A percentile compares a stretch with the other conserved stretches of the same genome.
Conservation (phyloP, 116 monocot genomes). For the Cymodocea nodosa region DNA sequence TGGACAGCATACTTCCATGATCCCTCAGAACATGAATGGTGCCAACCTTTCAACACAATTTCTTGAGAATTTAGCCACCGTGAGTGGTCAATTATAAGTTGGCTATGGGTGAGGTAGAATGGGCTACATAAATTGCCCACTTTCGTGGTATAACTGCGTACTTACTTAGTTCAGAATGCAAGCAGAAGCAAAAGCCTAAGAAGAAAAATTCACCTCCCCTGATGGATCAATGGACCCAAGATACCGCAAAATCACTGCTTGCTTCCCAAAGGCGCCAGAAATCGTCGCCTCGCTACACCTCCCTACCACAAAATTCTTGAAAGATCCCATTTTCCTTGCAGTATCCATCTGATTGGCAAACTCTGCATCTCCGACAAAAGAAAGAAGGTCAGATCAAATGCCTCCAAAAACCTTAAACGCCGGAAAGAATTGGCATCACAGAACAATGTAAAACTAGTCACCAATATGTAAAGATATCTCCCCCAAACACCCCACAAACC, state of each 20-base stretch:
- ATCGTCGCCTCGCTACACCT: constrained; percentile 44
- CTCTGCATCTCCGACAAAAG: constrained; percentile 17
- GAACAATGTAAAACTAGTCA: neutral
- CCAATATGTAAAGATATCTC: neutral
- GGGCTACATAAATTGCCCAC: neutral
- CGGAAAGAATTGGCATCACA: neutral
- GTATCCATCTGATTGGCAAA: constrained; percentile 64
- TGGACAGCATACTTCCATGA: no score
- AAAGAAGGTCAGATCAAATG: neutral
- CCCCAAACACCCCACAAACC: neutral
- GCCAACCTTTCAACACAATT: no score
- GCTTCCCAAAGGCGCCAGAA: constrained; percentile 38
- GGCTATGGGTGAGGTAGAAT: neutral
- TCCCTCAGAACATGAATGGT: no score
- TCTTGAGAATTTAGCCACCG: no score
- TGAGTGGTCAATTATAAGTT: no score
- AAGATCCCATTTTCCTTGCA: constrained; percentile 40
- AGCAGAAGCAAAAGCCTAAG: neutral
- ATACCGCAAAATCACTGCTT: constrained; percentile 37
- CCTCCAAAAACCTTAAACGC: neutral
- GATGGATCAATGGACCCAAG: constrained; percentile 52
- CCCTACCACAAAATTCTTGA: constrained; percentile 48
- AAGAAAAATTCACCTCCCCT: constrained; percentile 33
- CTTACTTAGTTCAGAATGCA: neutral
- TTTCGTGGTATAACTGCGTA: neutral